phyloP scores from a whole-genome alignment of 2,329 filamentous ascomycete species.

The Colletotrichum eleusines region DNA sequence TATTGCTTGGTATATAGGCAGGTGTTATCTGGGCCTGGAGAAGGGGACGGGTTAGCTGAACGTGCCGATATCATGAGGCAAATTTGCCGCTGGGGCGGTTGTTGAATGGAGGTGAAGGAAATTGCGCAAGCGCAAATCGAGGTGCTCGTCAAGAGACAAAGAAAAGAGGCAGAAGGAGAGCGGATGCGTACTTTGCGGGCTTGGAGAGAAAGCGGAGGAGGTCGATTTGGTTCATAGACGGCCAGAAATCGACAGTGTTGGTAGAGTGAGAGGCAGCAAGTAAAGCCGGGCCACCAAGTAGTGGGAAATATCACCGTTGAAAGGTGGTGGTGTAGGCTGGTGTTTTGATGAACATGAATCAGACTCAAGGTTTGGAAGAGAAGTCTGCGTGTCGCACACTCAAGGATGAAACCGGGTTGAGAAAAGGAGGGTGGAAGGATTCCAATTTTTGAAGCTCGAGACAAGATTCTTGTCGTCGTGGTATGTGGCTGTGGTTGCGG shows the following conservation, averaged over 20 bases:
- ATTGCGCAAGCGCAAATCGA: neutral
- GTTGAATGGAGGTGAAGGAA: neutral
- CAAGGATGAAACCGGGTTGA: neutral
- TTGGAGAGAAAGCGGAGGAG: slow-evolving; percentile 94
- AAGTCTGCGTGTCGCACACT: slow-evolving; percentile 1
- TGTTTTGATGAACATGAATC: neutral
- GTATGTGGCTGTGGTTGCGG: slow-evolving; percentile 29
- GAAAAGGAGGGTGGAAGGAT: neutral
- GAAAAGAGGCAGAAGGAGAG: neutral
- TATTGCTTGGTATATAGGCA: slow-evolving; percentile 20
- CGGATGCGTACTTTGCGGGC: slow-evolving; percentile 83
- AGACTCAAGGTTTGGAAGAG: neutral
- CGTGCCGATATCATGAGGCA: neutral
- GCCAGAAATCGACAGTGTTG: slow-evolving; percentile 25
- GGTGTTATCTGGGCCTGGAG: slow-evolving; percentile 44
- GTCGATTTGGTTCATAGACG: slow-evolving; percentile 91
- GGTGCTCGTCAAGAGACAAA: neutral
- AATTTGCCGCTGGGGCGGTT: no score
- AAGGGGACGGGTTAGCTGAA: neutral
- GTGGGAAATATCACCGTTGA: slow-evolving; percentile 14
- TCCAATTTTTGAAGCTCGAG: slow-evolving; percentile 36
- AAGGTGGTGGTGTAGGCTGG: slow-evolving; percentile 12
- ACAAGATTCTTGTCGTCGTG: slow-evolving; percentile 26
- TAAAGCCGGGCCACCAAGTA: slow-evolving; percentile 24
- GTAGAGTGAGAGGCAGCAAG: slow-evolving; percentile 22